A percentile compares a stretch with the other conserved stretches of the same genome.
Conservation (phyloP, 202 grass and related monocot genomes). For the Zizania palustris region DNA sequence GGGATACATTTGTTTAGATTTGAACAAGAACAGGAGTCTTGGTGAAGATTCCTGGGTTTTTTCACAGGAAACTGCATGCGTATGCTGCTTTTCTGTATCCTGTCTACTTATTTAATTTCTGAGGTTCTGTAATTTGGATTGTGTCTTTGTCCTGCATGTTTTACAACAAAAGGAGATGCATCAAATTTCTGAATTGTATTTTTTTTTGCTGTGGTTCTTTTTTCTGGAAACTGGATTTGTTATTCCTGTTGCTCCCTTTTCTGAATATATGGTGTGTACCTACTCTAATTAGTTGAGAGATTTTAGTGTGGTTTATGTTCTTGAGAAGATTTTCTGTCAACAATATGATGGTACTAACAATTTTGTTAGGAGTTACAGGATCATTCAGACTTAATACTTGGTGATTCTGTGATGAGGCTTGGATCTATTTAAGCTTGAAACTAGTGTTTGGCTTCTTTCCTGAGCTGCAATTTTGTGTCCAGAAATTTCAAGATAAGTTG, state of each 20-base stretch:
- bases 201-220: background rate
- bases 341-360: background rate
- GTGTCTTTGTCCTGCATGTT: background rate
- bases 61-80: slow-evolving; percentile 24
- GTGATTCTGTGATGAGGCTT: background rate
- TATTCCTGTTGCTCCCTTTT: background rate
- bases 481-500: background rate
- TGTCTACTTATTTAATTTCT: background rate
- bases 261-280: background rate
- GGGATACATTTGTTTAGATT: slow-evolving; percentile 33
- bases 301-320: background rate
- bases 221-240: background rate
- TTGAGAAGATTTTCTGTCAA: background rate
- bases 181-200: background rate
- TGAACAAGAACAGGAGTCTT: slow-evolving; percentile 31
- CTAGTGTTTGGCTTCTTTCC: background rate
- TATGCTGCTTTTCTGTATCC: background rate
- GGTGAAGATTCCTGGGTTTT: slow-evolving; percentile 29
- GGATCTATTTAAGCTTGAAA: background rate
- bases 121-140: background rate
- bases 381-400: background rate
- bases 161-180: background rate
- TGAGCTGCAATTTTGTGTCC: background rate
- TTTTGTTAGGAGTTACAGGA: background rate
- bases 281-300: background rate